Evolutionary conservation across 441 rosid species (phyloP).

Genomic region (Populus tomentosa): DNA sequence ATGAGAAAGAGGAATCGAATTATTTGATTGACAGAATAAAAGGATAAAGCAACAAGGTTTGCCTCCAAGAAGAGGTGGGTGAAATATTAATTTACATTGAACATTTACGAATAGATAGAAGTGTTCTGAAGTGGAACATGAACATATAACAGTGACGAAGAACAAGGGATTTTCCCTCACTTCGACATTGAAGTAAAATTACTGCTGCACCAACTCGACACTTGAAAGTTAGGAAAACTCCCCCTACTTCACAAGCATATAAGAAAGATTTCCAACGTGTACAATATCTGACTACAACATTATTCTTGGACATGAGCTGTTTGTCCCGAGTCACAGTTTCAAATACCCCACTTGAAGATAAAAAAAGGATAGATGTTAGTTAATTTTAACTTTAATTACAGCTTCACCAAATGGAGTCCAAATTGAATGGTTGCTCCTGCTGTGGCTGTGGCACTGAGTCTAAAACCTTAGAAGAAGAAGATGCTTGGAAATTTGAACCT

Average conservation of each 20-base stretch:
- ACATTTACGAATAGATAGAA: not conserved
- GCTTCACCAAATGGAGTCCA: conserved; percentile 73
- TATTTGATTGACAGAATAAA: not conserved
- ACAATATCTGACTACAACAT: not conserved
- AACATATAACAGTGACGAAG: not conserved
- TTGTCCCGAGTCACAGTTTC: not conserved
- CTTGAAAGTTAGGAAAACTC: not conserved
- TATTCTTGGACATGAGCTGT: not conserved
- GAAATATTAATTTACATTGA: not conserved
- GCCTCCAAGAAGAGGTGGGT: not conserved
- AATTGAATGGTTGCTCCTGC: conserved; percentile 64
- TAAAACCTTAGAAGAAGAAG: conserved; percentile 53
- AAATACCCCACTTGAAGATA: not conserved
- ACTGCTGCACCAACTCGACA: not conserved
- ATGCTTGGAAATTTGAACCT: conserved; percentile 36
- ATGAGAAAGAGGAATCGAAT: not conserved
- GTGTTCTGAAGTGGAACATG: not conserved
- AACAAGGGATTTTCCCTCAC: not conserved
- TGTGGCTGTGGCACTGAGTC: conserved; percentile 40
- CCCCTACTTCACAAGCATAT: not conserved
- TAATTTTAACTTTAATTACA: conserved; percentile 4
- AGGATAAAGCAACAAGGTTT: not conserved
- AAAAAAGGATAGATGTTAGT: not conserved
- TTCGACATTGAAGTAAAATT: not conserved
- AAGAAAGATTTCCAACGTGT: not conserved